These are phyloP conservation scores for Thelonectria blattea DNA, from an alignment of 2,329 filamentous ascomycete genomes.

Conservation along the genomic window DNA sequence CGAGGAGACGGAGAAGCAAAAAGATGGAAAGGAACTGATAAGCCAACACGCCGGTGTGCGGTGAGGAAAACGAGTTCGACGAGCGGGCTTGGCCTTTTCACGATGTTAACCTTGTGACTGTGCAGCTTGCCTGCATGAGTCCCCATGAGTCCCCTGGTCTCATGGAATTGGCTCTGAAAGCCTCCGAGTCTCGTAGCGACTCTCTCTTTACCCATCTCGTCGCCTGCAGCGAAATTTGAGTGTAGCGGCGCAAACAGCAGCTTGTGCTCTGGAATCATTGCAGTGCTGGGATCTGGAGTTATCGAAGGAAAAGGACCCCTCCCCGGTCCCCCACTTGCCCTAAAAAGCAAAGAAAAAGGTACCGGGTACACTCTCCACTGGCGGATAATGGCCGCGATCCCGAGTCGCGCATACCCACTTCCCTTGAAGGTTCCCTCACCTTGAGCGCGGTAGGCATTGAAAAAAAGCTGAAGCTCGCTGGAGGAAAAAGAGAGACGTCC, in stretches of 20 bases:
- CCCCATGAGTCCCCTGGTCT: constrained; percentile 7
- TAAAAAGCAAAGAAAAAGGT: background rate
- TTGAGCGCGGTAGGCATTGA: constrained; percentile 10
- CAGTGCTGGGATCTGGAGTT: too few relatives aligned
- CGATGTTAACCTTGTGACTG: background rate
- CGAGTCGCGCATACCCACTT: background rate
- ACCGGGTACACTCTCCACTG: background rate
- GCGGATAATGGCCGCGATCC: background rate
- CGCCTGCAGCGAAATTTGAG: background rate
- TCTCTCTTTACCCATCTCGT: background rate
- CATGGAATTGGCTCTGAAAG: background rate
- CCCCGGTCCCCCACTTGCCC: constrained; percentile 14
- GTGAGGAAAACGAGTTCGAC: background rate
- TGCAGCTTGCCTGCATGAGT: background rate
- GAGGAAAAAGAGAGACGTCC: background rate
- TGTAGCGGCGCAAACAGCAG: background rate
- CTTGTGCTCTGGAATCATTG: background rate
- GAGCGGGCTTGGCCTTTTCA: background rate
- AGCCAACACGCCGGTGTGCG: constrained; percentile 5
- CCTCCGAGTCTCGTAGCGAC: constrained; percentile 5
- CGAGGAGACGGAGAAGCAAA: background rate
- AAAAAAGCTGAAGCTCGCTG: constrained; percentile 20
- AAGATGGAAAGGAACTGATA: background rate
- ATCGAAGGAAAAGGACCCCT: background rate
- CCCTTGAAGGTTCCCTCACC: background rate